Conservation (phyloP, 116 monocot genomes). For the Trichopus zeylanicus region DNA sequence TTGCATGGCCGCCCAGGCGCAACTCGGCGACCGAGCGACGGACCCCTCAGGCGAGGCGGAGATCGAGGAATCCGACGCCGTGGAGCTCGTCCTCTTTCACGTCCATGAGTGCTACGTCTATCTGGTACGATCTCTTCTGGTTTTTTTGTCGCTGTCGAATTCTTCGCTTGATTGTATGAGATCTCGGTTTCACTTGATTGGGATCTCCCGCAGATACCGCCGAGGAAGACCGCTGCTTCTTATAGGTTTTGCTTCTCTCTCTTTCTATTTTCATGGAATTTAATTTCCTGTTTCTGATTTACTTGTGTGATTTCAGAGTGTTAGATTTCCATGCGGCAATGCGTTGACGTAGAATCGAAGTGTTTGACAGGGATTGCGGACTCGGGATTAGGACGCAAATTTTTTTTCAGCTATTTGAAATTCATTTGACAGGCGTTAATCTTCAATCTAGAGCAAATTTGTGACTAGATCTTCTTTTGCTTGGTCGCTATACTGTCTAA, state of each 20-base stretch:
- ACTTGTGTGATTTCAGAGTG: background rate
- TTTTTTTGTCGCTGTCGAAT: background rate
- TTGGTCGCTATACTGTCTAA: too few species aligned
- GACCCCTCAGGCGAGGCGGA: background rate
- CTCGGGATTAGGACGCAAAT: too few species aligned
- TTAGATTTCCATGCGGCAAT: too few species aligned
- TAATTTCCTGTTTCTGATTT: background rate
- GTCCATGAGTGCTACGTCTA: conserved; percentile 91
- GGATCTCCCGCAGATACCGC: conserved; percentile 59
- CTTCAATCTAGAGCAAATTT: too few species aligned
- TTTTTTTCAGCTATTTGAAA: too few species aligned
- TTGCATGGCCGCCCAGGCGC: background rate
- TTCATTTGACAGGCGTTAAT: too few species aligned
- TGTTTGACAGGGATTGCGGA: too few species aligned
- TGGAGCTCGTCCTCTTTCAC: conserved; percentile 78
- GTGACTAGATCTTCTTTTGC: too few species aligned
- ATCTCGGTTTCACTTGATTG: background rate
- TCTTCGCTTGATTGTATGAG: background rate
- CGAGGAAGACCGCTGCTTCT: conserved; percentile 85
- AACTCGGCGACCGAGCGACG: too few species aligned
- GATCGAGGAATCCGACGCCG: conserved; percentile 21
- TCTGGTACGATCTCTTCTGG: conserved; percentile 31
- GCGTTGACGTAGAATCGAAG: background rate
- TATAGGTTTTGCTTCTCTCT: conserved; percentile 43
- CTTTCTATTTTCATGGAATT: background rate